Evolutionary conservation across 2,329 filamentous ascomycete species (phyloP), one percentile per base, ranked within the genome.

Genomic region (Orbilia brochopaga): DNA sequence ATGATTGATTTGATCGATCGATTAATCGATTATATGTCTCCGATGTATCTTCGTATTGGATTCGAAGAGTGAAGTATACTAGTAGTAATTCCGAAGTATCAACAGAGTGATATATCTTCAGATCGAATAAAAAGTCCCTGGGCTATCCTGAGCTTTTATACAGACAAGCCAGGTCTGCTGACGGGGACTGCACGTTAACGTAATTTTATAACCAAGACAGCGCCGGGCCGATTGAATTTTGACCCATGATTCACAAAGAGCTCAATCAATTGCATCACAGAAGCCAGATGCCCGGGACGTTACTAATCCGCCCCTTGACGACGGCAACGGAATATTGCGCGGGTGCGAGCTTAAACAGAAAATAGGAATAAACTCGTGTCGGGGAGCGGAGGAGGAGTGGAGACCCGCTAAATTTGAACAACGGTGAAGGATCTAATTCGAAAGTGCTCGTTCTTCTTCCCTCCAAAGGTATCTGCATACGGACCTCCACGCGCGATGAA

Each of bases 231-330:
- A 62, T 61, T 61, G 52, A n/a, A 35, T 30, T 23, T 50, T 51
- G 30, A 52, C 40, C 50, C 42, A 35, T 70, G 58, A 70, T 64
- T 70, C 59, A 64, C 53, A 54, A 44, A 32, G 44, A 35, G 30
- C 44, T 48, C 44, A 48, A 7, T 51, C 3, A 32, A 32, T 40
- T 19, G 52, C 64, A 58, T 63, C 58, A 69, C 53, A 58, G 57
- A 69, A 70, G 53, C 37, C 53, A 58, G 57, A 69, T 64, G 53
- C 37, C 59, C 55, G 59, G 40, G 63, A 30, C 23, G 54, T 64
- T 70, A 70, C 35, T 64, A 64, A 64, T 54, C 59, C 17, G 46
- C 66, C 66, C 59, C 54, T 21, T 21, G 32, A 37, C 7, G 32
- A 42, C 37, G 37, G 37, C 37, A 42, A 4, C 37, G 11, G 37